Evolutionary conservation across 129 eudicot species (phyloP), one percentile per base, ranked within the genome.

Genomic region (Escallonia herrerae): DNA sequence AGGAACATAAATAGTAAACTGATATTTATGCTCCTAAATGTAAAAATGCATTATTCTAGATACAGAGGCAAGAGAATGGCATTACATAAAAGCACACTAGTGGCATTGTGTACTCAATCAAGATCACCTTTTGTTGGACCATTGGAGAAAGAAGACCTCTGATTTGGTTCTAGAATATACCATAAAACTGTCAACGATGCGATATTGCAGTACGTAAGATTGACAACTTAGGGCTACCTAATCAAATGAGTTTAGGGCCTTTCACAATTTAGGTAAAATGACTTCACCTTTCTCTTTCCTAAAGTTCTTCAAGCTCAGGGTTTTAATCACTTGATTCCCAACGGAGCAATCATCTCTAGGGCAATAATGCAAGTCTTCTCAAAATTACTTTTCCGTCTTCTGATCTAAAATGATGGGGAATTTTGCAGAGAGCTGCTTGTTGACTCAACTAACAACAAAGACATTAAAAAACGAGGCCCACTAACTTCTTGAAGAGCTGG

Each of bases 221-320:
- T 43, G 52, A 33, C 65, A 61, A 61, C 40, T 43, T 47, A 14
- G n/a, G 52, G 65, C 51, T 14, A 22, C 51, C 51, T 61, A 61
- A 43, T 61, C 10, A 8, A 61, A 61, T 49, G 54, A 49, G 12
- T 49, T 2, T 49, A 49, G 54, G 12, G 54, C 54, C 12, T 49
- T 5, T 49, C 3, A 22, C 33, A 22, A 22, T 22, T 22, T 22
- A 22, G 33, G 33, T 22, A 22, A 22, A 22, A 22, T 22, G 33
- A 22, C 33, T 22, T 22, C 33, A 22, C 33, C 33, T 22, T 22
- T 22, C 33, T 22, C 33, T 22, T 22, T 22, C 33, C 33, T 22
- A 22, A 22, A 22, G 33, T 22, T 22, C 33, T 22, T 22, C 33
- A 22, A 22, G 33, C 33, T 22, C 33, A 22, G 33, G 33, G 33